phyloP scores from a whole-genome alignment of 1,139 yeast species.

The Saccharomycopsis crataegensis region DNA sequence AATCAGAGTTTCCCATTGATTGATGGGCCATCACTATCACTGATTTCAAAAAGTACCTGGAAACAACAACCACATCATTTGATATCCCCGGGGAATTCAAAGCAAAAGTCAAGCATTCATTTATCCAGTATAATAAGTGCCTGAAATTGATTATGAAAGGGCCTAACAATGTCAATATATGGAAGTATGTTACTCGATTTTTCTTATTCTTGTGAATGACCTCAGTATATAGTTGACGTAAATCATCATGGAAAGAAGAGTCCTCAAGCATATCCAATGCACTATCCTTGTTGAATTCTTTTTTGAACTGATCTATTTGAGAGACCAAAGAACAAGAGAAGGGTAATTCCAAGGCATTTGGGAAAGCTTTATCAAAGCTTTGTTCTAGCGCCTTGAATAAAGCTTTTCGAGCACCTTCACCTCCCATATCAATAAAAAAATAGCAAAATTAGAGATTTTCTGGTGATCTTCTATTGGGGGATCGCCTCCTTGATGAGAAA shows the following conservation, averaged over 20 bases:
- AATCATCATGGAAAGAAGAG: conserved; percentile 33
- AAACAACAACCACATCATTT: conserved; percentile 27
- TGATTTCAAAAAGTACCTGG: conserved; percentile 31
- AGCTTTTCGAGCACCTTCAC: conserved; percentile 1
- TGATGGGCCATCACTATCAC: conserved; percentile 24
- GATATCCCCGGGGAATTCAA: conserved; percentile 42
- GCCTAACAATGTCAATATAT: conserved; percentile 30
- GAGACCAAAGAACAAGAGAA: conserved; percentile 1
- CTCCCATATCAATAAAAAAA: background rate
- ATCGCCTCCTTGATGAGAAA: too few species aligned
- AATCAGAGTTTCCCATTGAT: conserved; percentile 18
- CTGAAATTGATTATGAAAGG: conserved; percentile 30
- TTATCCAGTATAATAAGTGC: conserved; percentile 36
- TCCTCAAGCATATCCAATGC: background rate
- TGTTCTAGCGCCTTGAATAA: conserved; percentile 8
- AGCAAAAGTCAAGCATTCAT: conserved; percentile 39
- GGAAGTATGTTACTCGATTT: conserved; percentile 35
- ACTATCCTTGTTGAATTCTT: conserved; percentile 7
- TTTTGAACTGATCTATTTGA: conserved; percentile 5
- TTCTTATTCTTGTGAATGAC: conserved; percentile 28
- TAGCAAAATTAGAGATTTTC: too few species aligned
- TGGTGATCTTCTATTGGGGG: too few species aligned
- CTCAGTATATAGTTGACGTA: conserved; percentile 32
- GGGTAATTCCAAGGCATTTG: conserved; percentile 5
- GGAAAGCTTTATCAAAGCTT: conserved; percentile 1